Conservation (phyloP, 352 stramenopile species). For the Phytophthora citrophthora region DNA sequence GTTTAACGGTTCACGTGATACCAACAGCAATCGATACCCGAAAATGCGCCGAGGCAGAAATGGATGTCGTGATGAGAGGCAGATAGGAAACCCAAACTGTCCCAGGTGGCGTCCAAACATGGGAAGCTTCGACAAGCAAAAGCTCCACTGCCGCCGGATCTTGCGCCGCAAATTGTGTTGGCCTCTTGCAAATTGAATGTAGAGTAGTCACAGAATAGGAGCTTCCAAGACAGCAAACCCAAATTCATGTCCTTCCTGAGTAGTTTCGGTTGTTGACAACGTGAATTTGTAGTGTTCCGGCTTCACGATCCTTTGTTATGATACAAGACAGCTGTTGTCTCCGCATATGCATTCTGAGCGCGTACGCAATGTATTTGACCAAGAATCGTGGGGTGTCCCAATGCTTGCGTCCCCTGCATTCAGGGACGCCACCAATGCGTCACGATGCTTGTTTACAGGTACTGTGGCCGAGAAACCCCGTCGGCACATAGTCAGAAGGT, state of each 20-base stretch:
- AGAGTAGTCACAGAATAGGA: too few relatives aligned
- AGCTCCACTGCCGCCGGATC: too few relatives aligned
- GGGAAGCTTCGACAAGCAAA: slow-evolving; percentile 1
- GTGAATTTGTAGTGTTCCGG: slow-evolving; percentile 12
- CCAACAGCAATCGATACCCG: slow-evolving; percentile 6
- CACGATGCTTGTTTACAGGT: slow-evolving; percentile 25
- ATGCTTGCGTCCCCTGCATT: slow-evolving; percentile 25
- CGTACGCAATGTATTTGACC: slow-evolving; percentile 3
- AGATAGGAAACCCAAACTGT: slow-evolving; percentile 20
- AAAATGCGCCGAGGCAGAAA: slow-evolving; percentile 33
- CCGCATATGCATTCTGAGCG: slow-evolving; percentile 22
- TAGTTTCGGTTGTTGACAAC: too few relatives aligned
- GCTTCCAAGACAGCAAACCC: too few relatives aligned
- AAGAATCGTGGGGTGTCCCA: slow-evolving; percentile 6
- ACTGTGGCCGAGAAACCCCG: neutral
- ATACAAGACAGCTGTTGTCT: slow-evolving; percentile 9
- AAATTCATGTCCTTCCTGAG: too few relatives aligned
- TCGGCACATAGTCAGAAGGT: slow-evolving; percentile 3
- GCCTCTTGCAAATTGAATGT: too few relatives aligned
- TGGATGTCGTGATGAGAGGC: slow-evolving; percentile 25
- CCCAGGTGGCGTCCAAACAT: slow-evolving; percentile 16
- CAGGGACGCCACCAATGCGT: slow-evolving; percentile 3
- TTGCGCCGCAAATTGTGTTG: neutral
- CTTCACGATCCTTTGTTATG: neutral
- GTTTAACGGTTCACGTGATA: slow-evolving; percentile 3